Percentiles rank a stretch among this genome's conserved stretches.
Evolutionary conservation across 1,139 yeast species (phyloP).

Genomic region (Yamadazyma diospyri): DNA sequence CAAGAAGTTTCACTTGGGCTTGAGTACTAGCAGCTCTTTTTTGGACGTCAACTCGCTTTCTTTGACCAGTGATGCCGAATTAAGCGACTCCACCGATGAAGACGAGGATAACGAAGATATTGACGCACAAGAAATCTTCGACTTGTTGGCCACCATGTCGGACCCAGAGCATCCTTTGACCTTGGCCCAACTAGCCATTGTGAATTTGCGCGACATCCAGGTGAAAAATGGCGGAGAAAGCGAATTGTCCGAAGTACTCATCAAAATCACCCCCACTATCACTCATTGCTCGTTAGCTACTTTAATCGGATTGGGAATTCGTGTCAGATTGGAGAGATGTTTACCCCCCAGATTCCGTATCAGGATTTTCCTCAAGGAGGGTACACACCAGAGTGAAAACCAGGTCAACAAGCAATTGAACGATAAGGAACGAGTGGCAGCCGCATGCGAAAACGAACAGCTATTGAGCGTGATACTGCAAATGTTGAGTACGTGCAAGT

Average conservation of each 20-base stretch:
- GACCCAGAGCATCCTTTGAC: conserved; percentile 99
- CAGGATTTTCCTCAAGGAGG: conserved; percentile 76
- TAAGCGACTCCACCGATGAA: conserved; percentile 20
- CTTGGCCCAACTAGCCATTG: conserved; percentile 91
- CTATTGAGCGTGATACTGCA: conserved; percentile 81
- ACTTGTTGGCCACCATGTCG: conserved; percentile 77
- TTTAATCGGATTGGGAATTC: conserved; percentile 87
- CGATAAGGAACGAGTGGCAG: conserved; percentile 97
- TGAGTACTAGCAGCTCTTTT: conserved; percentile 16
- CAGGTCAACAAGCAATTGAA: conserved; percentile 96
- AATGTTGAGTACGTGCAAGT: conserved; percentile 81
- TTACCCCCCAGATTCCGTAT: conserved; percentile 83
- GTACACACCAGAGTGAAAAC: conserved; percentile 91
- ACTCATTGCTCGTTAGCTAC: conserved; percentile 98
- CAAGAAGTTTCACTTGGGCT: not conserved
- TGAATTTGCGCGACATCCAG: conserved; percentile 74
- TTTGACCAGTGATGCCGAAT: conserved; percentile 17
- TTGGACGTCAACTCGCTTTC: conserved; percentile 19
- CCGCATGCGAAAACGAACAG: conserved; percentile 97
- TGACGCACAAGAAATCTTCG: conserved; percentile 62
- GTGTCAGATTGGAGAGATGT: conserved; percentile 87
- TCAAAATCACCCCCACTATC: conserved; percentile 92
- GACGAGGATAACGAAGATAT: conserved; percentile 33
- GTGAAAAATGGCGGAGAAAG: conserved; percentile 56
- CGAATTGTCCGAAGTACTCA: conserved; percentile 70